These are phyloP conservation scores for Berberis vulgaris DNA, from an alignment of 164 flowering plant genomes.

Conservation along the genomic window DNA sequence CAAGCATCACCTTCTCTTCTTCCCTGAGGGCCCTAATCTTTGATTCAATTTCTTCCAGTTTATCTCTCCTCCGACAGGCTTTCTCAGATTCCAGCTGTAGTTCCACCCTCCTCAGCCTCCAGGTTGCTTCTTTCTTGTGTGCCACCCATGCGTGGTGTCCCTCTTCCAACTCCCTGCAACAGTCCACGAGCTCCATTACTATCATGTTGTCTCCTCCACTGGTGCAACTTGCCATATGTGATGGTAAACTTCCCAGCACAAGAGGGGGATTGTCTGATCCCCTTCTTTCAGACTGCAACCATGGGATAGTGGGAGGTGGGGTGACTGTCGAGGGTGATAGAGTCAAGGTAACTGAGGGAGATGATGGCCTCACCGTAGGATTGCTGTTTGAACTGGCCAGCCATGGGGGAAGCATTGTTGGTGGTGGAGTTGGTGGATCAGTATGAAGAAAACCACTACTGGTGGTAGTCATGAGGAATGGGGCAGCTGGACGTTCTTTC, in stretches of 20 bases:
- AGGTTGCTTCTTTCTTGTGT: conserved; percentile 86
- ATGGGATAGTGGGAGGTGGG: conserved; percentile 35
- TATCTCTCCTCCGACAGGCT: conserved; percentile 56
- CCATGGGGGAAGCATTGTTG: conserved; percentile 72
- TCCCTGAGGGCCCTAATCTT: conserved; percentile 68
- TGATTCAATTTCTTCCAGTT: conserved; percentile 74
- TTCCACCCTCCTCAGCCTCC: conserved; percentile 84
- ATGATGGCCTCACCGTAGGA: conserved; percentile 38
- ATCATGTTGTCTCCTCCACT: conserved; percentile 25
- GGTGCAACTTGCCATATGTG: conserved; percentile 21
- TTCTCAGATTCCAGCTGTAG: conserved; percentile 90
- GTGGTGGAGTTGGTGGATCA: conserved; percentile 34
- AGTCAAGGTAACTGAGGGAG: conserved; percentile 76
- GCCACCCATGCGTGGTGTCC: conserved; percentile 71
- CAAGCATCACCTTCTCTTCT: conserved; percentile 51
- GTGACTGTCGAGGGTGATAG: conserved; percentile 66
- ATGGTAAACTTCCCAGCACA: conserved; percentile 22
- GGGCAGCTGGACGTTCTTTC: conserved; percentile 38
- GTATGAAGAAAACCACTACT: conserved; percentile 56
- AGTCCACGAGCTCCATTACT: conserved; percentile 48
- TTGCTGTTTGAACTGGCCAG: conserved; percentile 42
- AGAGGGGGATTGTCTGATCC: conserved; percentile 24
- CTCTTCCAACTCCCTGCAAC: conserved; percentile 82
- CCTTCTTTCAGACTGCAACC: conserved; percentile 48
- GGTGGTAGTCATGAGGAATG: conserved; percentile 57